Evolutionary conservation across 2,329 filamentous ascomycete species (phyloP), one percentile per base, ranked within the genome.

Genomic region (Alternaria infectoria): DNA sequence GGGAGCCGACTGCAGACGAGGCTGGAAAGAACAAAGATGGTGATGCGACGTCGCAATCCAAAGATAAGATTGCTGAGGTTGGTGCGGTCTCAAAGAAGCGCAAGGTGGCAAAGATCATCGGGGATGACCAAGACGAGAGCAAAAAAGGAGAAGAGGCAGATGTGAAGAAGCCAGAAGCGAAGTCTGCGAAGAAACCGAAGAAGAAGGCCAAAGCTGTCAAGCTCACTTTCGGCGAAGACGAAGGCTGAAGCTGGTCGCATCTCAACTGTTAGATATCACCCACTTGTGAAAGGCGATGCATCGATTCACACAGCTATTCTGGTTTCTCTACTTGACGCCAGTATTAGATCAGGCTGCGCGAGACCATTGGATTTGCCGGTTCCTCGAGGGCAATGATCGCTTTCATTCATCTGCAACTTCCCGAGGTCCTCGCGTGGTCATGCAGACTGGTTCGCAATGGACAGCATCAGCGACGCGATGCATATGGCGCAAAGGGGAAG

Each of bases 161-260:
- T 9, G 54, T 28, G 3, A 65, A 64, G 11, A 65, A 65, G 15
- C 3, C 51, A 7, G 66, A 69, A 23, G 21, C 43, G 9, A 77
- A 75, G 57, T 19, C 54, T 6, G 55, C 49, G 15, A 80, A 74
- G 63, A 80, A 79, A 57, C 40, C 73, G 8, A 79, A 78, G 65
- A 79, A 79, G 69, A 79, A 78, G 59, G 64, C 68, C 9, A 80
- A 80, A 57, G 64, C 73, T 28, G 71, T 79, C 55, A 80, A 80
- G 64, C 69, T 80, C 26, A 78, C 77, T 0, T 80, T 80, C 50
- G 78, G 74, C n/a, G 76, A 77, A 61, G 73, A 75, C 19, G 73
- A 74, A 28, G 67, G 65, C 25, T 74, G 68, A 76, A 40, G 36
- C 36, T n/a, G 17, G 19, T 32, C 17, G 8, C n/a, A 30, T 44